Conservation (phyloP, 78 protist species). For the Cyanophora paradoxa region DNA sequence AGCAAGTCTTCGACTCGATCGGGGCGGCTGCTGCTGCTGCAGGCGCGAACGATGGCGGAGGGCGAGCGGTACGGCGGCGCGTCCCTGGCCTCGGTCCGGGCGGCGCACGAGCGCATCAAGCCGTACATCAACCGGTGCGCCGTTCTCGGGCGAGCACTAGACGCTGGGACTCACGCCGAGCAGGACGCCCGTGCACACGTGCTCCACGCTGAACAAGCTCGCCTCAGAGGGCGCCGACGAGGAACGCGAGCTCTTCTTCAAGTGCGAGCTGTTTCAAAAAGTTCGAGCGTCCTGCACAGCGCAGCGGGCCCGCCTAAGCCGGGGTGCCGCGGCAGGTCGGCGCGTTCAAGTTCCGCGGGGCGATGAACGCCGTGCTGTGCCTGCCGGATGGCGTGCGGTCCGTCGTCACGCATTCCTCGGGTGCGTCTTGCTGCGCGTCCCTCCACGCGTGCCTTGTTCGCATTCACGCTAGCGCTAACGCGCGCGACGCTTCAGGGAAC, state of each 20-base stretch:
- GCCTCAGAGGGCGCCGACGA: too few species aligned
- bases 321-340: slow-evolving; percentile 27
- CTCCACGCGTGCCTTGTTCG: not conserved
- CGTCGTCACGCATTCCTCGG: slow-evolving; percentile 30
- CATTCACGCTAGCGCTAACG: not conserved
- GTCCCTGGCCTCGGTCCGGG: too few species aligned
- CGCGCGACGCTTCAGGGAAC: slow-evolving; percentile 33
- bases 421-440: too few species aligned
- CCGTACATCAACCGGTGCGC: too few species aligned
- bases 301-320: not conserved
- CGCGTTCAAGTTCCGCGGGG: slow-evolving; percentile 73
- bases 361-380: slow-evolving; percentile 33
- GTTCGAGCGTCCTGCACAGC: not conserved
- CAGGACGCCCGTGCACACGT: slow-evolving; percentile 49
- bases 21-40: too few species aligned
- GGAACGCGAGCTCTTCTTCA: slow-evolving; percentile 44
- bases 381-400: slow-evolving; percentile 29
- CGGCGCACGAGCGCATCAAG: too few species aligned
- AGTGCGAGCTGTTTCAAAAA: slow-evolving; percentile 63
- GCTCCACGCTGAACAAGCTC: slow-evolving; percentile 28
- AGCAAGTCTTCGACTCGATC: too few species aligned
- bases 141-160: too few species aligned
- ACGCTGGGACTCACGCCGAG: too few species aligned
- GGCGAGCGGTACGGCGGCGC: too few species aligned
- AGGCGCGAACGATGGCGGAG: too few species aligned